phyloP scores from a whole-genome alignment of 2,329 filamentous ascomycete species.

The Chrysoporthe austroafricana region DNA sequence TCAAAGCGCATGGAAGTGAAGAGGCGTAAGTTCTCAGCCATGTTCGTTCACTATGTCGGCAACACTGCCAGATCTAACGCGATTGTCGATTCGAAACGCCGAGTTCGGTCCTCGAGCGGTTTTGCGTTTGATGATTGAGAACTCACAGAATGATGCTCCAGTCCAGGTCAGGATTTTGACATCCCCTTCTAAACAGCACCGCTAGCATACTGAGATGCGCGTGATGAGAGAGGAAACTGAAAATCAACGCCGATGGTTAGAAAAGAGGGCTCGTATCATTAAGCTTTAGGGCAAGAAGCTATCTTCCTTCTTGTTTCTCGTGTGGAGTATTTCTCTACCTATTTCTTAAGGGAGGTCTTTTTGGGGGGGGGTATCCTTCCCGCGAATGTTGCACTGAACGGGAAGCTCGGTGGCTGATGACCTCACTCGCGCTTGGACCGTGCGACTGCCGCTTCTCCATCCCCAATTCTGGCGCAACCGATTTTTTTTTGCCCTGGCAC shows the following conservation, averaged over 20 bases:
- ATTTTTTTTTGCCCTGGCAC: constrained; percentile 26
- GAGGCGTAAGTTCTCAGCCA: constrained; percentile 58
- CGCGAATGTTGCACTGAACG: not conserved
- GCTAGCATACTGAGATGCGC: not conserved
- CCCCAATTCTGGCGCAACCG: constrained; percentile 23
- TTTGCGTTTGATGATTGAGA: not conserved
- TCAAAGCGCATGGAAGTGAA: constrained; percentile 78
- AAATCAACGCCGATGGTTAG: too few species aligned
- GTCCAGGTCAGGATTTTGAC: not conserved
- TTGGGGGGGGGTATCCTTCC: too few species aligned
- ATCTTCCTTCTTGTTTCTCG: too few species aligned
- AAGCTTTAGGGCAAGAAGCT: too few species aligned
- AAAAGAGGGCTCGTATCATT: too few species aligned
- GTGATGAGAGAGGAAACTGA: not conserved
- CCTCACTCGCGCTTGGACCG: constrained; percentile 17
- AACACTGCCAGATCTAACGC: not conserved
- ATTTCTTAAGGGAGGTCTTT: too few species aligned
- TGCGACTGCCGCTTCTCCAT: constrained; percentile 14
- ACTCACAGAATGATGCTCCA: not conserved
- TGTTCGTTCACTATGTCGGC: constrained; percentile 27
- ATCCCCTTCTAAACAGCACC: not conserved
- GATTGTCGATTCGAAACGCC: not conserved
- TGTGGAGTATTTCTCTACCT: too few species aligned
- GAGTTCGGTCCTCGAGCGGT: not conserved
- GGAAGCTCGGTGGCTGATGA: constrained; percentile 14